Conservation (phyloP, 495 filamentous ascomycete genomes). For the Aspergillus steynii region DNA sequence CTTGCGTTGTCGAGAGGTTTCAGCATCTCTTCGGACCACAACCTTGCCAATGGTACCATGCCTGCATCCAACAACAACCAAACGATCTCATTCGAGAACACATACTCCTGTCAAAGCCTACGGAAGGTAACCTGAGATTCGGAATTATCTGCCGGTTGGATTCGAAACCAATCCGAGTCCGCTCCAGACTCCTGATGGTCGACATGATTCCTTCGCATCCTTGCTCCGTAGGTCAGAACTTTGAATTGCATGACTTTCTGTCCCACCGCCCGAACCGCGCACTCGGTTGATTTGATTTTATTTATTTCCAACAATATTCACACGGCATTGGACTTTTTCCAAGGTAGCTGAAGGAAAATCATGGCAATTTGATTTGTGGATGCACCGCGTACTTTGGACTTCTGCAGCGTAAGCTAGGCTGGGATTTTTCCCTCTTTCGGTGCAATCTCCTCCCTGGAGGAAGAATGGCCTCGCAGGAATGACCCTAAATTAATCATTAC, state of each 20-base stretch:
- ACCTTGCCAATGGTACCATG: not conserved
- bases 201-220: not conserved
- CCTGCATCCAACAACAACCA: not conserved
- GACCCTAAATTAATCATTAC: not conserved
- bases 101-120: not conserved
- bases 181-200: not conserved
- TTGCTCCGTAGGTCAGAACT: not conserved
- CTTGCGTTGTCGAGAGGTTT: too few species aligned
- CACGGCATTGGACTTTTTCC: not conserved
- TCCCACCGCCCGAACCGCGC: conserved; percentile 21
- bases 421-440: not conserved
- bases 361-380: not conserved
- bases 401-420: not conserved
- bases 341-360: not conserved
- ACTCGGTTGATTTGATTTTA: conserved; percentile 14
- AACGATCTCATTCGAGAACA: too few species aligned
- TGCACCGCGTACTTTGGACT: not conserved
- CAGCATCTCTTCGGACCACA: too few species aligned
- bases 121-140: too few species aligned
- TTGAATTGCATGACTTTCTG: not conserved
- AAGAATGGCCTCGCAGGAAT: not conserved
- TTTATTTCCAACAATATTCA: conserved; percentile 1
- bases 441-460: not conserved
- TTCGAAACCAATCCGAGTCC: not conserved
- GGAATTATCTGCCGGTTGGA: too few species aligned